Evolutionary conservation across 116 monocot species (phyloP), one percentile per base, ranked within the genome.

Genomic region (Iris pallida): DNA sequence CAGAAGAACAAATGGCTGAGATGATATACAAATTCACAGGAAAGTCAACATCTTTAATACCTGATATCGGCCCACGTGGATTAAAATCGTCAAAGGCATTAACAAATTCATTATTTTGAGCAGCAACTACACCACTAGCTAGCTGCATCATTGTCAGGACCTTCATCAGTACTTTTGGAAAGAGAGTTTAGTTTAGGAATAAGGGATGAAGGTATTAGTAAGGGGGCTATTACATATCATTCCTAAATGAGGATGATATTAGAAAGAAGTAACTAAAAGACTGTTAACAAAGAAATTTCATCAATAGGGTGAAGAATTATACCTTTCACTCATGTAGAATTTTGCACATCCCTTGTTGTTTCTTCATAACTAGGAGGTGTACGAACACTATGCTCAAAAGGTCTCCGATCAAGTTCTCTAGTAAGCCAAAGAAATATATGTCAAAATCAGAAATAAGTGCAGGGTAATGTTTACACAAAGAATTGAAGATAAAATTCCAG

Each of bases 41-140:
- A 65, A 10, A 63, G 45, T 4, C 43, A 63, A 11, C 30, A 75
- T 7, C 5, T 17, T 64, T 11, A 65, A 19, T 86, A 95, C 95
- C 91, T 88, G 80, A 20, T 19, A 47, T 53, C 16, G 75, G 66
- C 44, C 86, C 76, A 65, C 96, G 84, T 59, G 96, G 96, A 83
- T 96, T 92, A 80, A 96, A 96, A 62, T 96, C 96, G 64, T 96
- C 96, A 81, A 92, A 92, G 43, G 56, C 61, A 15, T 79, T 75
- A 56, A 15, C 47, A 42, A 59, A 75, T 2, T 67, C 59, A 48
- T 55, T 42, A 51, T 63, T 48, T 3, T 51, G 16, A 53, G 72
- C 51, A 11, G 65, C 69, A 65, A 67, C 19, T 53, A 59, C 75
- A 73, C 52, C 54, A n/a, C n/a, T n/a, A 67, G 75, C 20, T 0